Conservation (phyloP, 495 filamentous ascomycete species). For the Penicillium riverlandense region DNA sequence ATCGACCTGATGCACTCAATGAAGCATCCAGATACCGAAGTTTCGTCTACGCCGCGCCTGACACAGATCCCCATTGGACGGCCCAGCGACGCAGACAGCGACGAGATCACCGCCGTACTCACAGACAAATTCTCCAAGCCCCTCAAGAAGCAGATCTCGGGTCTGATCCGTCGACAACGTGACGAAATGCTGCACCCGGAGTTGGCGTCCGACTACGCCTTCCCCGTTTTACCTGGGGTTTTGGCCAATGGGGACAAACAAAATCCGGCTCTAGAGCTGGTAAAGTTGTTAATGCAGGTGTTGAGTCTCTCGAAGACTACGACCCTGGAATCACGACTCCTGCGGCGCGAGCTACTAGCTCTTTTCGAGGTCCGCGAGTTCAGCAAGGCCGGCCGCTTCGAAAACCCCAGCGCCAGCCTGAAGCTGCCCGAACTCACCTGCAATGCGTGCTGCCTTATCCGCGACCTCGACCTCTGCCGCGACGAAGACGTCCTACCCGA, state of each 20-base stretch:
- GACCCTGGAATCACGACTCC: slow-evolving; percentile 72
- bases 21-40: slow-evolving; percentile 48
- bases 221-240: slow-evolving; percentile 78
- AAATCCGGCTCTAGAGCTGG: slow-evolving; percentile 82
- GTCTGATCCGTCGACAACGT: slow-evolving; percentile 72
- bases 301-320: slow-evolving; percentile 76
- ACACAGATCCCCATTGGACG: slow-evolving; percentile 63
- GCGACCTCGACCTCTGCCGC: slow-evolving; percentile 91
- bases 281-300: slow-evolving; percentile 86
- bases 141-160: slow-evolving; percentile 77
- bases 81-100: slow-evolving; percentile 45
- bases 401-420: slow-evolving; percentile 73
- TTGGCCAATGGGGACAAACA: slow-evolving; percentile 45
- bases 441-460: slow-evolving; percentile 75
- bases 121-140: slow-evolving; percentile 77
- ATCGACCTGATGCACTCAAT: slow-evolving; percentile 86
- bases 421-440: slow-evolving; percentile 73
- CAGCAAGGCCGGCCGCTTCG: slow-evolving; percentile 74
- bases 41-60: slow-evolving; percentile 57
- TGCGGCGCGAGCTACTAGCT: slow-evolving; percentile 81
- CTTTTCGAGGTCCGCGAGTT: slow-evolving; percentile 95
- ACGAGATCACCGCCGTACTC: slow-evolving; percentile 53
- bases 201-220: slow-evolving; percentile 77
- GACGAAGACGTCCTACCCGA: slow-evolving; percentile 74
- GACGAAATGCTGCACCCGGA: slow-evolving; percentile 88